Evolutionary conservation across 2,329 filamentous ascomycete species (phyloP).

Genomic region (Endothia cerciana): DNA sequence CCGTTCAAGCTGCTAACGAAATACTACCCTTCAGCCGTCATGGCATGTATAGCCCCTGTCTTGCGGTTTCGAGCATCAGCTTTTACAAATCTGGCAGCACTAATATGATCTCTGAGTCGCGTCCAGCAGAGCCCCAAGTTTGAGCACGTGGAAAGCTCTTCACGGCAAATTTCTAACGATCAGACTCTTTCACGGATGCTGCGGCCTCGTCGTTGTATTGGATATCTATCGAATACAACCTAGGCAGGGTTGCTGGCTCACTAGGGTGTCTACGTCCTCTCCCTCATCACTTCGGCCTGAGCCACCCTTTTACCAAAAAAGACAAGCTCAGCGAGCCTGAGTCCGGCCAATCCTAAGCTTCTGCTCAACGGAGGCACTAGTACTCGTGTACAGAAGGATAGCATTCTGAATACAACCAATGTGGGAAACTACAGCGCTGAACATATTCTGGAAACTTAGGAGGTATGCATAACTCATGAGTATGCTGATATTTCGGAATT

Average conservation of each 20-base stretch:
- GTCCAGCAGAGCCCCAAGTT: fast-evolving
- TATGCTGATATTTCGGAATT: too few relatives aligned
- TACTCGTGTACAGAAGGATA: constrained; percentile 7
- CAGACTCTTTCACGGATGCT: constrained; percentile 14
- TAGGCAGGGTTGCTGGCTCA: constrained; percentile 27
- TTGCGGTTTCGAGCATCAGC: constrained; percentile 21
- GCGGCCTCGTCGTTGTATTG: constrained; percentile 28
- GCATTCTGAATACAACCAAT: constrained; percentile 6
- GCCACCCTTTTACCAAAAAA: neutral
- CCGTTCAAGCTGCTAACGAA: neutral
- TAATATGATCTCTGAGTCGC: constrained; percentile 26
- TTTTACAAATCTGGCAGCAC: constrained; percentile 23
- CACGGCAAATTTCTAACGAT: neutral
- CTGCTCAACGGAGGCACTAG: neutral
- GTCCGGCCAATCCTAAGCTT: neutral
- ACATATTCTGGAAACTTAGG: neutral
- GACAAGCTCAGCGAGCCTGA: neutral
- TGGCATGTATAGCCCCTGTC: constrained; percentile 28
- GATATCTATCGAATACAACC: constrained; percentile 29
- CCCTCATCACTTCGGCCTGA: constrained; percentile 15
- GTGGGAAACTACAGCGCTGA: neutral
- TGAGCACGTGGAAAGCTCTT: neutral
- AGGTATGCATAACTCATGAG: neutral
- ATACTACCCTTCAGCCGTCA: constrained; percentile 4
- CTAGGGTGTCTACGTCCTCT: constrained; percentile 24